phyloP scores from a whole-genome alignment of 2,329 filamentous ascomycete species.

The Paecilomyces formosus region DNA sequence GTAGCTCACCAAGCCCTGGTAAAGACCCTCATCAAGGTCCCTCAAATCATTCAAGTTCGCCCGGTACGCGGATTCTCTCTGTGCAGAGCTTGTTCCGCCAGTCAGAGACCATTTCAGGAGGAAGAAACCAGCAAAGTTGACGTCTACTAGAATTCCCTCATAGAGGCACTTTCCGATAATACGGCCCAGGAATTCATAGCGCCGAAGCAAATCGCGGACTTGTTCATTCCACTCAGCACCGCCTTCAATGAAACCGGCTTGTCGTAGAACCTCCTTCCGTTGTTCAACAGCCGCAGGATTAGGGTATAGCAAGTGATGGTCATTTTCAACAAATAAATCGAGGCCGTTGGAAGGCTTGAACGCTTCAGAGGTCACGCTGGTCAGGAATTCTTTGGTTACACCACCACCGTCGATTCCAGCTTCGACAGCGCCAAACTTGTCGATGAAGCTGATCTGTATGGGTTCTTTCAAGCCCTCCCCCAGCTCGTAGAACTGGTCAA shows the following conservation, averaged over 20 bases:
- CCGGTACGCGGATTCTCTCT: constrained; percentile 67
- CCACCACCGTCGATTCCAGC: constrained; percentile 95
- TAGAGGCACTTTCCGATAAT: constrained; percentile 96
- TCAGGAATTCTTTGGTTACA: constrained; percentile 95
- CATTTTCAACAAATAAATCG: constrained; percentile 73
- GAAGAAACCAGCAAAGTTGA: constrained; percentile 92
- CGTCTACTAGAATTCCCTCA: constrained; percentile 89
- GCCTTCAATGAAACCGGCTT: constrained; percentile 45
- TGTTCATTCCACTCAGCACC: constrained; percentile 50
- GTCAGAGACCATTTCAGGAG: constrained; percentile 88
- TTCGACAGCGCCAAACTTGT: constrained; percentile 77
- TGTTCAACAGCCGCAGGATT: constrained; percentile 74
- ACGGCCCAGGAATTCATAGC: constrained; percentile 86
- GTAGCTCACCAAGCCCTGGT: constrained; percentile 65
- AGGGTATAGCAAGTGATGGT: constrained; percentile 79
- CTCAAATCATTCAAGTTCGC: constrained; percentile 91
- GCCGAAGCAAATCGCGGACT: constrained; percentile 56
- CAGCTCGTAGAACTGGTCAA: constrained; percentile 70
- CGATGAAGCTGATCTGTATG: constrained; percentile 93
- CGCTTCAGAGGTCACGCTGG: constrained; percentile 76
- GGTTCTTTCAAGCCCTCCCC: constrained; percentile 84
- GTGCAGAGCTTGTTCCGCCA: constrained; percentile 54
- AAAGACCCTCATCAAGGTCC: constrained; percentile 84
- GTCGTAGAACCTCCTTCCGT: constrained; percentile 51
- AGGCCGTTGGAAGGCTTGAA: constrained; percentile 56